Conservation (phyloP, 768 basidiomycete genomes). For the Trametes cingulata region DNA sequence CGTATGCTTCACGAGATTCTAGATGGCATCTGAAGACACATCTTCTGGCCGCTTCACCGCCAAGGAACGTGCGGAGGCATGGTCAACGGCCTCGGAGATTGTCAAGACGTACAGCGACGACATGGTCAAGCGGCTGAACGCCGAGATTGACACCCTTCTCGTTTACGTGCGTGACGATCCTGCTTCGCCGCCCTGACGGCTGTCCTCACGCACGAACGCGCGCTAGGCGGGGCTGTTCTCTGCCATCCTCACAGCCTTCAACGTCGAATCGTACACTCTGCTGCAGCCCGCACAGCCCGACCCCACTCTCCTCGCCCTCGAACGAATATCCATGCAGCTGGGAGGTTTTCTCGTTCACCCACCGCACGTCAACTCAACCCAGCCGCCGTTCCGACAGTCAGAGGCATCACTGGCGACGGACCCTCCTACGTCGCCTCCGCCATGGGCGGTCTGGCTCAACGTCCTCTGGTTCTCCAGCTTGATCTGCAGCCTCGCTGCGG, state of each 20-base stretch:
- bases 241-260: slow-evolving; percentile 28
- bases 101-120: neutral
- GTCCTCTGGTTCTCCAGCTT: slow-evolving; percentile 1
- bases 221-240: slow-evolving; percentile 31
- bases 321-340: too few species aligned
- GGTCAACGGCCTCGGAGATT: neutral
- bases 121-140: neutral
- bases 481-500: neutral
- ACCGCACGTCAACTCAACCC: too few species aligned
- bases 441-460: neutral
- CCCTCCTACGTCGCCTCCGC: too few species aligned
- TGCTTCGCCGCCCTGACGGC: neutral
- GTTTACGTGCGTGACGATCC: neutral
- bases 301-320: too few species aligned
- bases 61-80: neutral
- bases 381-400: too few species aligned
- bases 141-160: neutral
- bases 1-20: too few species aligned
- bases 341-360: too few species aligned
- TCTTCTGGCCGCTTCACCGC: too few species aligned
- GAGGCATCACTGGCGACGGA: too few species aligned
- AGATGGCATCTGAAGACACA: too few species aligned
- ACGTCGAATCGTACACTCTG: slow-evolving; percentile 20
- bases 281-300: slow-evolving; percentile 13
- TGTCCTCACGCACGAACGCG: neutral